Conservation (phyloP, 2,329 filamentous ascomycete species). For the Kalmusia sp. region DNA sequence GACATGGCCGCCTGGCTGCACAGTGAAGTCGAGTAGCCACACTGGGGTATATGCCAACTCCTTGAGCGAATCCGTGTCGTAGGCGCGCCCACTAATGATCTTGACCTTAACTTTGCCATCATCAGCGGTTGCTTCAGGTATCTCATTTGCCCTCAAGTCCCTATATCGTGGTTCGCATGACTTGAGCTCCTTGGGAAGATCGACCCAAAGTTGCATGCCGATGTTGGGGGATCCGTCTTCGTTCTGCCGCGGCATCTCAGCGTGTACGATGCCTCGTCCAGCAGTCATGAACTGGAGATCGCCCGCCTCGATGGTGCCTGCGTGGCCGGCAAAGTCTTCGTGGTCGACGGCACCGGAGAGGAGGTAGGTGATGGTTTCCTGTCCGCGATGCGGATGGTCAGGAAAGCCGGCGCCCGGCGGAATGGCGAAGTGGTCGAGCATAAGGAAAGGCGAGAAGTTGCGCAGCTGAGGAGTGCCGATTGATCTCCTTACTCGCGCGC, state of each 20-base stretch:
- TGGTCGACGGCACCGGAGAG: conserved; percentile 87
- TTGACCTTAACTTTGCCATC: conserved; percentile 80
- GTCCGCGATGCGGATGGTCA: conserved; percentile 82
- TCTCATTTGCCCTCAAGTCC: conserved; percentile 79
- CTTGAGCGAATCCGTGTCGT: conserved; percentile 84
- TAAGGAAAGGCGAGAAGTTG: conserved; percentile 91
- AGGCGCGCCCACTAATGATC: conserved; percentile 85
- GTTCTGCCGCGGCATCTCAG: conserved; percentile 89
- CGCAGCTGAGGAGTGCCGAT: conserved; percentile 83
- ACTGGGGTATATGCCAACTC: conserved; percentile 96
- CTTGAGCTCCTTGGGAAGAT: conserved; percentile 83
- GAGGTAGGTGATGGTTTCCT: conserved; percentile 91
- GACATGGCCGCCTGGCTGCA: conserved; percentile 80
- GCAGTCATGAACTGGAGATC: conserved; percentile 99
- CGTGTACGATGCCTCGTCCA: conserved; percentile 88
- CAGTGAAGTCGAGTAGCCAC: conserved; percentile 88
- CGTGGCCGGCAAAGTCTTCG: conserved; percentile 88
- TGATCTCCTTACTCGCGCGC: conserved; percentile 84
- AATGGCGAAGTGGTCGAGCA: conserved; percentile 90
- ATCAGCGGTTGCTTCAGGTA: conserved; percentile 76
- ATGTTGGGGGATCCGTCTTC: conserved; percentile 78
- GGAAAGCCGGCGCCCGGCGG: conserved; percentile 85
- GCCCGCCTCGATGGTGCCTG: conserved; percentile 82
- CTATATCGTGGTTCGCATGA: conserved; percentile 90
- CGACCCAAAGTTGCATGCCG: conserved; percentile 95